Conservation (phyloP, 306 rosid genomes). For the Erythrophleum fordii region DNA sequence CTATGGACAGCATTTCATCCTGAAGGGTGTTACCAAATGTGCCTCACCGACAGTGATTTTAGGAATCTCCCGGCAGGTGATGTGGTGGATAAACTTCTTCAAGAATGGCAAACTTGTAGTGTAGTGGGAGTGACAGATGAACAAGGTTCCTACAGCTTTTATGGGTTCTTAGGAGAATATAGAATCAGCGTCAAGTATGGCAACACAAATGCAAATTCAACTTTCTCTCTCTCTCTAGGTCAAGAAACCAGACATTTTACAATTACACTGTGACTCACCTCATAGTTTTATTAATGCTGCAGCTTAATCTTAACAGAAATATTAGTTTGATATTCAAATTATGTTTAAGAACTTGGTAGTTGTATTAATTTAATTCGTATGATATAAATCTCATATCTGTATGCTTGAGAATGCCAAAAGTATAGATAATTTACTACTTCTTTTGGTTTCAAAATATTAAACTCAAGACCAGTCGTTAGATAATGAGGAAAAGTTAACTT, state of each 20-base stretch:
- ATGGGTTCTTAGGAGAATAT: conserved; percentile 87
- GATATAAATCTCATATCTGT: not conserved
- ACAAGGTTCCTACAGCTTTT: conserved; percentile 77
- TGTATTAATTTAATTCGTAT: not conserved
- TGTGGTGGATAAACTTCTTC: conserved; percentile 74
- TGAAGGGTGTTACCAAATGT: conserved; percentile 89
- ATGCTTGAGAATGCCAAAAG: not conserved
- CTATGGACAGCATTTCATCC: conserved; percentile 88
- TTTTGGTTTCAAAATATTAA: not conserved
- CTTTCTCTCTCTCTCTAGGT: conserved; percentile 61
- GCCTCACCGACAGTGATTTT: conserved; percentile 71
- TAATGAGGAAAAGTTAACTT: not conserved
- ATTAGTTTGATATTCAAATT: not conserved
- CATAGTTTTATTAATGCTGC: not conserved
- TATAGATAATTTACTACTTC: not conserved
- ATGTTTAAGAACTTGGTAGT: not conserved
- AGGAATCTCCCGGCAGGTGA: conserved; percentile 82
- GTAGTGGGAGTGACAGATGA: conserved; percentile 58
- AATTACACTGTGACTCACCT: conserved; percentile 47
- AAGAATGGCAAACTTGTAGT: conserved; percentile 69
- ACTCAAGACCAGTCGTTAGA: not conserved
- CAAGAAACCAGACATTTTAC: conserved; percentile 74
- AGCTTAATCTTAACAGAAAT: not conserved
- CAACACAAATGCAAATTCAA: conserved; percentile 57
- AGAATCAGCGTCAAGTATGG: conserved; percentile 45